These are phyloP conservation scores for Paraurostyla sp. DNA, from an alignment of 73 alveolate species.

Conservation along the genomic window DNA sequence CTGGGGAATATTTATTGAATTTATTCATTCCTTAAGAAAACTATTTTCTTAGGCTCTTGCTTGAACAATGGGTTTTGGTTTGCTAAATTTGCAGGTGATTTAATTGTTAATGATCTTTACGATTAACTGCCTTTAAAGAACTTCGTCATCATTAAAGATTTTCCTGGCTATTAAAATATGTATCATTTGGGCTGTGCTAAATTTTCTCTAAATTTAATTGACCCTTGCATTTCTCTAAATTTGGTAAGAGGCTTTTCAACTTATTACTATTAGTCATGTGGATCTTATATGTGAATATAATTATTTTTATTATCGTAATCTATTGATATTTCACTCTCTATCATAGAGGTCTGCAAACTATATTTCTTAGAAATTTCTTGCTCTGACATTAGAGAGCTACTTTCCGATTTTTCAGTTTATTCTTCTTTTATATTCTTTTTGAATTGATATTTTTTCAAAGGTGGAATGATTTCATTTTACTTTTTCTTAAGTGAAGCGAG, in stretches of 20 bases:
- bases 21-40: too few relatives aligned
- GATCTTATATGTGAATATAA: constrained; percentile 3
- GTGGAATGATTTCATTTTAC: background rate
- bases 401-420: background rate
- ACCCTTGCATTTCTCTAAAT: too few relatives aligned
- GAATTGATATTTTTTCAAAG: background rate
- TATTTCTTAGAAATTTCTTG: background rate
- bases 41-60: too few relatives aligned
- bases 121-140: background rate
- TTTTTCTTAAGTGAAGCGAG: constrained; percentile 1
- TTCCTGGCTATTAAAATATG: background rate
- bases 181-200: background rate
- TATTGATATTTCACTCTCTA: constrained; percentile 11
- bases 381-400: background rate
- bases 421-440: background rate
- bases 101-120: too few relatives aligned
- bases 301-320: background rate
- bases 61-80: too few relatives aligned
- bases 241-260: background rate
- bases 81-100: too few relatives aligned
- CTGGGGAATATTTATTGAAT: too few relatives aligned
- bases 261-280: background rate
- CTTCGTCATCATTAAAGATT: background rate
- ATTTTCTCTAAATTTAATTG: background rate
- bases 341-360: background rate